Base-by-base conservation (phyloP, 768 basidiomycete genomes). In the Cystobasidium tubakii region DNA sequence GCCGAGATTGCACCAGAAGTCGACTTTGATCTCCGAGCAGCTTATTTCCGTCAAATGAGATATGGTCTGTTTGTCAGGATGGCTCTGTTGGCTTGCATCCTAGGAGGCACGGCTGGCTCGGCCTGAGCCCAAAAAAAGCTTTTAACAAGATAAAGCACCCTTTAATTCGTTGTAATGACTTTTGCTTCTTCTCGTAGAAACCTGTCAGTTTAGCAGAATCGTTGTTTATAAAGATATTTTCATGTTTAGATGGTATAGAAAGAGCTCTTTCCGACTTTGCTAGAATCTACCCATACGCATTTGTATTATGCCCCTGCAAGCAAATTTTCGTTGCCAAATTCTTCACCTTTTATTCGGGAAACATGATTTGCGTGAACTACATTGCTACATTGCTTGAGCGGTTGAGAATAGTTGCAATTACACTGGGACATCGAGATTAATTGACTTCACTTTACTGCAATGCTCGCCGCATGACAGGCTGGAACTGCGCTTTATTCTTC, bases 1-100 rank as follows among this genome's bases (percentile, higher is more conserved):
- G 92, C 91, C 74, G 96, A 99, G 89, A 97, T 99, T 78, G 95
- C 97, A 80, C 91, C 92, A 1, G 94, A 95, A 81, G 94, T 99
- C 55, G 96, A 99, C 82, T 97, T 94, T 77, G 95, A 98, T 81
- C 87, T 90, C 33, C 86, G 94, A 13, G 94, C 94, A 1, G 92
- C 91, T 25, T 98, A 97, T 83, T 97, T 98, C 89, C 88, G 95
- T 44, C 94, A 97, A 80, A 97, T 96, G 94, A 88, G 93, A 72
- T 95, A 96, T 80, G 95, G 95, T 57, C 89, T 97, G 75, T 98
- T 92, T 80, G 93, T 97, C 79, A 81, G 94, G 87, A n/a, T 62
- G 62, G 69, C 65, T 17, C 53, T 76, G 2, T 42, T 75, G 15
- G 66, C 67, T 31, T 71, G 50, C 33, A 55, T 71, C 13, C 54